These are phyloP conservation scores for Pueraria montana DNA, from an alignment of 306 rosid genomes.

Conservation along the genomic window DNA sequence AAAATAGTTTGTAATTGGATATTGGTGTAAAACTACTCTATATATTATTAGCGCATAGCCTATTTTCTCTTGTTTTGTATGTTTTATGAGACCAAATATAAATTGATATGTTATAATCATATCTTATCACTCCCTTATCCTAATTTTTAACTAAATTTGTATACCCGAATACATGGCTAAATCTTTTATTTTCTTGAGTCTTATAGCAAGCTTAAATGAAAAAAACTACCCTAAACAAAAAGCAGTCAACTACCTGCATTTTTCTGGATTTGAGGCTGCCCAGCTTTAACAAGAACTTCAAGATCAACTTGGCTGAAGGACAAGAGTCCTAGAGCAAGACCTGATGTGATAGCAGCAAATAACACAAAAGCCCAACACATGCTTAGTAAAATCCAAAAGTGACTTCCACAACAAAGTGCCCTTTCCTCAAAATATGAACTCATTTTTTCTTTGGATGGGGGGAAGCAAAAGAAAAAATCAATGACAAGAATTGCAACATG, in stretches of 20 bases:
- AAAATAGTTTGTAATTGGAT: too few species aligned
- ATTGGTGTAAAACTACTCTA: too few species aligned
- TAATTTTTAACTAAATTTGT: background rate
- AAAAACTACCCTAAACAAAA: background rate
- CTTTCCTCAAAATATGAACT: constrained; percentile 27
- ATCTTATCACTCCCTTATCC: background rate
- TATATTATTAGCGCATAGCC: too few species aligned
- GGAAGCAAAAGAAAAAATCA: constrained; percentile 30
- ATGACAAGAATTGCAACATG: constrained; percentile 39
- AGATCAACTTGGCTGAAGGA: constrained; percentile 80
- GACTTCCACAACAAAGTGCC: constrained; percentile 55
- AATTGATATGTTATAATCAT: background rate
- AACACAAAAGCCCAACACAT: constrained; percentile 55
- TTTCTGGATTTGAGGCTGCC: constrained; percentile 66
- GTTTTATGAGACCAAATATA: background rate
- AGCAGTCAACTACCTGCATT: constrained; percentile 55
- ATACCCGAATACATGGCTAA: background rate
- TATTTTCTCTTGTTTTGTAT: too few species aligned
- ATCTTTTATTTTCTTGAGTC: background rate
- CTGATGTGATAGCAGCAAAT: constrained; percentile 70
- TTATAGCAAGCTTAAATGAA: background rate
- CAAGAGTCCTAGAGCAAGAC: constrained; percentile 78
- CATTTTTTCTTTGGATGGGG: constrained; percentile 15
- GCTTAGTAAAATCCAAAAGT: constrained; percentile 61
- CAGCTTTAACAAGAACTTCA: constrained; percentile 73